Evolutionary conservation across 805 yeast genomes (phyloP).

Genomic region (Trichomonascus vanleenenianus): DNA sequence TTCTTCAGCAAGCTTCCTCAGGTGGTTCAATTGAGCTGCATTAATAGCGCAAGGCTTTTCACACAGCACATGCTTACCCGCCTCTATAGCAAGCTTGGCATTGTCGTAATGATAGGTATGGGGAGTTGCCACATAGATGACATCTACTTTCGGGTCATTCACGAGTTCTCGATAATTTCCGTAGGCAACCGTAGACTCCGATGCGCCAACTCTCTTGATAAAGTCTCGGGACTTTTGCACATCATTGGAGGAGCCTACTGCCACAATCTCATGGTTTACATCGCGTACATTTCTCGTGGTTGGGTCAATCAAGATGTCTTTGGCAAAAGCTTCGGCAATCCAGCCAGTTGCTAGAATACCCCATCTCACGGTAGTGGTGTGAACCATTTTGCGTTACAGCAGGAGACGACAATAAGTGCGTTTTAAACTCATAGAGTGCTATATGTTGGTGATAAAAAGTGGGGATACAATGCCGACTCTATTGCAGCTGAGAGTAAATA

Average conservation of each 20-base stretch:
- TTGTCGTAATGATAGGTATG: conserved; percentile 44
- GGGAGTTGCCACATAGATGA: conserved; percentile 50
- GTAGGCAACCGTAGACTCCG: conserved; percentile 11
- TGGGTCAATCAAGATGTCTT: conserved; percentile 21
- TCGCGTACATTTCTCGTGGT: conserved; percentile 20
- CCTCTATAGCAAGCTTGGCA: conserved; percentile 35
- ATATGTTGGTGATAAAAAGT: too few species aligned
- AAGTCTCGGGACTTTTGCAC: conserved; percentile 20
- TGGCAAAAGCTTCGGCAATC: conserved; percentile 22
- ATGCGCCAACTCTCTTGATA: conserved; percentile 14
- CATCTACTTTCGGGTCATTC: conserved; percentile 35
- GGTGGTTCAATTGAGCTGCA: conserved; percentile 34
- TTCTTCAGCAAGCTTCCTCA: conserved; percentile 37
- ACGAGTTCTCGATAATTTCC: conserved; percentile 37
- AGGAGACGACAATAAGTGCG: too few species aligned
- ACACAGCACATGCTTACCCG: conserved; percentile 44
- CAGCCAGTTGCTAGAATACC: conserved; percentile 25
- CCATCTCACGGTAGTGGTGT: conserved; percentile 20
- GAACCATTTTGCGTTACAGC: conserved; percentile 15
- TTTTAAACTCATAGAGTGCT: too few species aligned
- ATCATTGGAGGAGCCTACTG: conserved; percentile 21
- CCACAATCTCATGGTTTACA: conserved; percentile 23
- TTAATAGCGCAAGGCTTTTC: conserved; percentile 51
- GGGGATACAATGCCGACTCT: too few species aligned
- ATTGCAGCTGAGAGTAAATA: too few species aligned